Percentiles rank a stretch among this genome's conserved stretches.
These are phyloP conservation scores for Fusarium metavorans DNA, from an alignment of 2,329 filamentous ascomycete genomes.

Conservation along the genomic window DNA sequence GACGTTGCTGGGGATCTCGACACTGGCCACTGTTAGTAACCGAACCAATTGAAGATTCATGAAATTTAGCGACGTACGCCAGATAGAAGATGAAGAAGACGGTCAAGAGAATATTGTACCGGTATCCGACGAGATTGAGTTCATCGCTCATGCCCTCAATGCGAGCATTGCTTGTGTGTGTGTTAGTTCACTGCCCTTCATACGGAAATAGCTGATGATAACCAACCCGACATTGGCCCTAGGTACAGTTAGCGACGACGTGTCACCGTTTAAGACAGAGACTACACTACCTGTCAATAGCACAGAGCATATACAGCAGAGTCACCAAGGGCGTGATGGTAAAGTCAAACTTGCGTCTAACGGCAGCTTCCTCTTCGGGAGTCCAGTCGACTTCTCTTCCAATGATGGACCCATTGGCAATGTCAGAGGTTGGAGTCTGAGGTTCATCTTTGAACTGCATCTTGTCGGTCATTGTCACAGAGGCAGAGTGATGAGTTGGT, in stretches of 20 bases:
- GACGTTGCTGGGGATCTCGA: background rate
- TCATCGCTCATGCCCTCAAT: background rate
- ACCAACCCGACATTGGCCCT: background rate
- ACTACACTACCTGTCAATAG: background rate
- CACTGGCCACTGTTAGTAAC: background rate
- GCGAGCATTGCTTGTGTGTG: background rate
- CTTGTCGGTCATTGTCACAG: background rate
- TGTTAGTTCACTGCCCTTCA: background rate
- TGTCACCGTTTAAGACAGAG: fast-evolving
- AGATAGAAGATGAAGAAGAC: background rate
- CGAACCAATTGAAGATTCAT: too few relatives aligned
- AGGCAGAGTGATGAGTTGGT: background rate
- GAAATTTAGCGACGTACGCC: background rate
- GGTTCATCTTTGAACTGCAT: background rate
- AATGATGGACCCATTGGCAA: background rate
- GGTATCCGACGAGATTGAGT: background rate
- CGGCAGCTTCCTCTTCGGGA: background rate
- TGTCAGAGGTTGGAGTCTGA: background rate
- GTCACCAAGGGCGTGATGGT: background rate
- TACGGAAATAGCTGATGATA: background rate
- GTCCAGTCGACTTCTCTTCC: background rate
- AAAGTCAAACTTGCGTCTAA: background rate
- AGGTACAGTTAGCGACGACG: background rate
- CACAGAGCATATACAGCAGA: background rate
- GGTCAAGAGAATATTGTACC: background rate